Percentiles rank a stretch among this genome's conserved stretches.
Evolutionary conservation across 257 asterid genomes (phyloP).

Genomic region (Datura wrightii): DNA sequence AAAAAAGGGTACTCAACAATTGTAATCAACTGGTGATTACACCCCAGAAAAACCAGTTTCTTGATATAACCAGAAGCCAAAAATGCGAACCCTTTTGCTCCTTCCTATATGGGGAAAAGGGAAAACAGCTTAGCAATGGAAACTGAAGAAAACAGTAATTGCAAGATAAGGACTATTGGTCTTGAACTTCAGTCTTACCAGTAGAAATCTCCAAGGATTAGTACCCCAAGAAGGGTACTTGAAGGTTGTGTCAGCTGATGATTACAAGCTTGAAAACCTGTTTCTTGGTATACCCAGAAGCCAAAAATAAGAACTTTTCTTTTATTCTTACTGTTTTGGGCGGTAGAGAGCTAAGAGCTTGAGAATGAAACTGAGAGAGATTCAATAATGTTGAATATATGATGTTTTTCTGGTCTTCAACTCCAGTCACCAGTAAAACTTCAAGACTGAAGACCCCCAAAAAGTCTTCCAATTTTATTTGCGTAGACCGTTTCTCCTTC

Average conservation of each 20-base stretch:
- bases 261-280: constrained; percentile 2
- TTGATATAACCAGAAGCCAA: neutral
- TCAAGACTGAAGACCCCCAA: constrained; percentile 15
- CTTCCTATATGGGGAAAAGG: constrained; percentile 1
- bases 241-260: neutral
- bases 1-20: constrained; percentile 19
- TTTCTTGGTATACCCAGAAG: neutral
- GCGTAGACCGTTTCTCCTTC: constrained; percentile 3
- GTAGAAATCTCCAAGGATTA: neutral
- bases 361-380: neutral
- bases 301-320: neutral
- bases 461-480: neutral
- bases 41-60: neutral
- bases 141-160: constrained; percentile 1
- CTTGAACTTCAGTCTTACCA: constrained; percentile 27
- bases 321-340: neutral
- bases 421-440: neutral
- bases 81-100: neutral
- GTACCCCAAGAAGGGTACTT: neutral
- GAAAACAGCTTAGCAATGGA: neutral
- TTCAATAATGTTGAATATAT: neutral
- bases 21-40: neutral
- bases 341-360: neutral
- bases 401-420: constrained; percentile 8
- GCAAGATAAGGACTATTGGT: neutral